These are phyloP conservation scores for Teunomyces aglyptinius DNA, from an alignment of 805 yeast genomes.

Conservation along the genomic window DNA sequence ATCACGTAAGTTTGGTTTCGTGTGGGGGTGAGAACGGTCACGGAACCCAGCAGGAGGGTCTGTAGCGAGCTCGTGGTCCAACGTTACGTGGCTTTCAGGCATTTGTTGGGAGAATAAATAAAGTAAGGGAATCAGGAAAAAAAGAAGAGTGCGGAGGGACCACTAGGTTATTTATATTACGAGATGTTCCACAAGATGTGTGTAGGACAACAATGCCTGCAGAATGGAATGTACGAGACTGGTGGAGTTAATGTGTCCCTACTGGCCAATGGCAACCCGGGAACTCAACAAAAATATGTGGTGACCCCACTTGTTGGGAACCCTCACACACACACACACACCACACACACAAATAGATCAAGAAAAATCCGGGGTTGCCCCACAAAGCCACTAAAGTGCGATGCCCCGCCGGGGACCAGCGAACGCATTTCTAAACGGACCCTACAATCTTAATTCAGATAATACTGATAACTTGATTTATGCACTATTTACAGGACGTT, in stretches of 20 bases:
- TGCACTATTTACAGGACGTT: conserved; percentile 22
- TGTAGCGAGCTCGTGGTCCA: conserved; percentile 32
- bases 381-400: conserved; percentile 1
- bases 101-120: neutral
- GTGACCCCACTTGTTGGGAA: conserved; percentile 2
- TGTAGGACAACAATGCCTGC: neutral
- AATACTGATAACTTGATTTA: neutral
- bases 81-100: conserved; percentile 22
- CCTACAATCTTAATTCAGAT: too few species aligned
- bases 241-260: neutral
- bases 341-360: neutral
- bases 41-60: conserved; percentile 40
- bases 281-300: neutral
- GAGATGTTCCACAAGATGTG: neutral
- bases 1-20: conserved; percentile 45
- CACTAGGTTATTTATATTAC: neutral
- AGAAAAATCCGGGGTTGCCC: conserved; percentile 3
- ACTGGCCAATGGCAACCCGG: neutral
- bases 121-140: neutral
- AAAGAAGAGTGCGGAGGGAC: neutral
- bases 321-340: too few species aligned
- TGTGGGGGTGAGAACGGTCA: conserved; percentile 41
- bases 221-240: neutral
- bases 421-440: too few species aligned
- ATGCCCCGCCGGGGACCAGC: conserved; percentile 2